phyloP scores from a whole-genome alignment of 139 green algal genomes.

The Mesotaenium endlicherianum region DNA sequence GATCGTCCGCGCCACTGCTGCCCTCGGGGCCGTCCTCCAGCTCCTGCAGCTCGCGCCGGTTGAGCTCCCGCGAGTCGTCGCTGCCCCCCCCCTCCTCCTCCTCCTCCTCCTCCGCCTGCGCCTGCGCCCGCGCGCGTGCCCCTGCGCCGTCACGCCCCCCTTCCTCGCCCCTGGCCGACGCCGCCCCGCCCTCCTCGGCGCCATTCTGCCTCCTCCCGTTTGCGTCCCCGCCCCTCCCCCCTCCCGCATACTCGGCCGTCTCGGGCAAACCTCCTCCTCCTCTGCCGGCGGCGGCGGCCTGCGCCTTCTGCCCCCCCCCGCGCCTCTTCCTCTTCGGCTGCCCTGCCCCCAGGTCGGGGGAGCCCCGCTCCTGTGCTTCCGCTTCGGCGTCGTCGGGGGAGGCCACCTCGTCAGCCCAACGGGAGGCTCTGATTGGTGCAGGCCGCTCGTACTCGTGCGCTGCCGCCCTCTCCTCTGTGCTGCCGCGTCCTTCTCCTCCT shows the following conservation, averaged over 20 bases:
- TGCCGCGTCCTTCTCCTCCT: background rate
- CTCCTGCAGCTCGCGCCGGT: background rate
- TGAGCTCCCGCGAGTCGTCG: background rate
- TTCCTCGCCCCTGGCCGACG: background rate
- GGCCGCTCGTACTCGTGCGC: background rate
- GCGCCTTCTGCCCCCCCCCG: background rate
- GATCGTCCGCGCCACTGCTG: background rate
- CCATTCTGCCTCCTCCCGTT: background rate
- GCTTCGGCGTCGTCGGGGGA: background rate
- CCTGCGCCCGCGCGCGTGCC: background rate
- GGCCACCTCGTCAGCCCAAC: background rate
- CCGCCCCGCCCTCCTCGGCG: background rate
- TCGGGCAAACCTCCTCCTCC: constrained; percentile 10
- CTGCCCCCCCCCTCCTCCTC: background rate
- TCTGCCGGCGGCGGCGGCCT: background rate
- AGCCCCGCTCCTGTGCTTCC: background rate
- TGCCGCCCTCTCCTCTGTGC: background rate
- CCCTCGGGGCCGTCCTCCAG: background rate
- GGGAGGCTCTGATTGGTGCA: background rate
- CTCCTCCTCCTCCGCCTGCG: background rate
- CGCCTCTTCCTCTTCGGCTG: background rate
- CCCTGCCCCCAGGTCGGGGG: background rate
- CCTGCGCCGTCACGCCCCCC: background rate
- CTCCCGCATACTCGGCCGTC: background rate
- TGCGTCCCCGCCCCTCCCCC: constrained; percentile 18